Base-by-base conservation (phyloP, 805 yeast species). In the Candida railenensis region DNA sequence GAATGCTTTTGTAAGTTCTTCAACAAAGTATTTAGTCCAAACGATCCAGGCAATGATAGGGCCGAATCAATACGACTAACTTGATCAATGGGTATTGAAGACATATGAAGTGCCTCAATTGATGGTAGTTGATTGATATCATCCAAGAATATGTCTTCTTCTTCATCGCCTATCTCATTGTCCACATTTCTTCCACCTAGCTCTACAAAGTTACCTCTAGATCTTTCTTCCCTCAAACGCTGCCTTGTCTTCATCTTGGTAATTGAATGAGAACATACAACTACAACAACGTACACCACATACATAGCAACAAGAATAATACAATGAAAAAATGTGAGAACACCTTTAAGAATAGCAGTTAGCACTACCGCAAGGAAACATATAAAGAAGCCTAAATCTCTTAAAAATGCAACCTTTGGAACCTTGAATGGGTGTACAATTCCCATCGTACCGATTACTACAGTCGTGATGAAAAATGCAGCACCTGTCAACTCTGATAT, bases 401-500 rank as follows among this genome's bases (percentile, higher is more conserved):
- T 70, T 4, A 82, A 36, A 57, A 89, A 87, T 32, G 71, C 66
- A 3, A 51, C 42, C 43, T 67, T 65, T 37, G 79, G 73, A 18
- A 89, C 86, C 44, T 76, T 65, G 56, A 79, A 78, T 0, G 96
- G 91, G 33, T 77, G 73, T 1, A 83, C 62, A 0, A 90, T 61
- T 0, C 88, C 85, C 79, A 92, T 86, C 0, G 81, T 62, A 0
- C 98, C 98, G 20, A 88, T 73, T 0, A 92, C 87, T 11, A 89
- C 85, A 1, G 92, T 81, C 2, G 87, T 75, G 15, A 91, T 81
- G 58, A 94, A 90, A 39, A 87, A 80, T 0, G 95, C 87, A 1
- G 97, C 94, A 0, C 99, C 98, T 28, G 90, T 66, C n/a, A 92
- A 70, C 61, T 91, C 97, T 1, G 97, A 94, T 4, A 92, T 66